These are phyloP conservation scores for Zea mays DNA, from an alignment of 176 grass and related monocot genomes.

Conservation along the genomic window DNA sequence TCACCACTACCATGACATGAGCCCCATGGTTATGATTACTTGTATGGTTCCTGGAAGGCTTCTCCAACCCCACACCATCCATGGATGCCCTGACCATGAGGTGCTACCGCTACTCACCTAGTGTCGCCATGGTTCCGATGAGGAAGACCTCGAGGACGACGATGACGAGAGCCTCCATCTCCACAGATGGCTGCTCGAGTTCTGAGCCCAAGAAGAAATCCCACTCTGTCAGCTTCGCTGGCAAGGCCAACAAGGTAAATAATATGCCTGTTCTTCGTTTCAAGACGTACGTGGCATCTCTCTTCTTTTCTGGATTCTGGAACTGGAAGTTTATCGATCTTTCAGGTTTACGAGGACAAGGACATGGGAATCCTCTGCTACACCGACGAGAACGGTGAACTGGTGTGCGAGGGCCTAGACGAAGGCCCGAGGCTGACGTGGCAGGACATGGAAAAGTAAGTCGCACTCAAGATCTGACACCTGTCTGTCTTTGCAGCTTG, in stretches of 20 bases:
- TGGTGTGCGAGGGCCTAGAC: constrained; percentile 56
- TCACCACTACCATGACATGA: constrained; percentile 43
- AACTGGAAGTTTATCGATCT: background rate
- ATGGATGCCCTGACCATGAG: constrained; percentile 45
- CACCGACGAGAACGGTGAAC: constrained; percentile 48
- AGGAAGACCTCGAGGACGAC: background rate
- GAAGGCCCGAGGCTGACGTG: constrained; percentile 52
- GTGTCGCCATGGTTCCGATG: constrained; percentile 26
- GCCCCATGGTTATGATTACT: constrained; percentile 29
- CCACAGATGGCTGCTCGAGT: constrained; percentile 36
- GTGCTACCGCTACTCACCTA: constrained; percentile 25
- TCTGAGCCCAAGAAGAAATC: constrained; percentile 29
- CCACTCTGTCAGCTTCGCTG: constrained; percentile 18
- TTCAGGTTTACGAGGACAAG: constrained; percentile 61
- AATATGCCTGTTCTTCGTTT: background rate
- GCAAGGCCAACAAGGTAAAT: constrained; percentile 38
- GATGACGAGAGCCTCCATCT: constrained; percentile 39
- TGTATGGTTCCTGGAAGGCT: background rate
- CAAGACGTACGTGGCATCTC: too few species aligned
- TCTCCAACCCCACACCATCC: background rate
- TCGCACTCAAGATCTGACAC: background rate
- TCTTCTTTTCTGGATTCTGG: background rate
- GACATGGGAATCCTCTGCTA: constrained; percentile 53
- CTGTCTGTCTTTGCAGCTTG: background rate
- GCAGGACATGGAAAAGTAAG: constrained; percentile 58